These are phyloP conservation scores for Pseudovirgaria hyperparasitica DNA, from an alignment of 2,329 filamentous ascomycete genomes.

Conservation along the genomic window DNA sequence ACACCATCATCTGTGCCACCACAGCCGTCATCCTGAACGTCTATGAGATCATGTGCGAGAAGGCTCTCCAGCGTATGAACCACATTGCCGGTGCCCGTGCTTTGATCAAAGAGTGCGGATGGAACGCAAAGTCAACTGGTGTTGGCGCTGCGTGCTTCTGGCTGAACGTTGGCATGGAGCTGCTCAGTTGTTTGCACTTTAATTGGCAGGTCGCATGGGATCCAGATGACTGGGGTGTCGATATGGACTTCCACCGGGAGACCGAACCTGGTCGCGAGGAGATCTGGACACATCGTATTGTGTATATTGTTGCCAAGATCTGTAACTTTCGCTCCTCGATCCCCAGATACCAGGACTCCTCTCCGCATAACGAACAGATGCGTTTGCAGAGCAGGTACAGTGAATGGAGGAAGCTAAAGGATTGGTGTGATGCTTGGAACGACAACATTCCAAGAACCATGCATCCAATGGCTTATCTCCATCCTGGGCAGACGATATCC, in stretches of 20 bases:
- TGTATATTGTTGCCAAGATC: slow-evolving; percentile 80
- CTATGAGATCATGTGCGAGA: slow-evolving; percentile 85
- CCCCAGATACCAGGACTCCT: slow-evolving; percentile 46
- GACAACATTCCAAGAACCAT: slow-evolving; percentile 68
- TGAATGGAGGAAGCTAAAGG: slow-evolving; percentile 71
- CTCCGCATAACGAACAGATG: slow-evolving; percentile 50
- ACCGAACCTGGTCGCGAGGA: slow-evolving; percentile 57
- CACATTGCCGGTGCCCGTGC: slow-evolving; percentile 78
- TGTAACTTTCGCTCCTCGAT: slow-evolving; percentile 69
- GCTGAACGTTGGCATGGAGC: slow-evolving; percentile 82
- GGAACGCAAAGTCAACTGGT: slow-evolving; percentile 68
- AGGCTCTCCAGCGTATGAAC: slow-evolving; percentile 68
- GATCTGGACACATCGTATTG: slow-evolving; percentile 74
- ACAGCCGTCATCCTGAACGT: slow-evolving; percentile 82
- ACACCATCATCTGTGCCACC: slow-evolving; percentile 73
- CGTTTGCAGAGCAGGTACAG: slow-evolving; percentile 51
- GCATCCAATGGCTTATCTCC: slow-evolving; percentile 70
- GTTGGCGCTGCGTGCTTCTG: slow-evolving; percentile 86
- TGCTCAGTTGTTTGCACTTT: slow-evolving; percentile 77
- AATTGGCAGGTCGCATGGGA: slow-evolving; percentile 84
- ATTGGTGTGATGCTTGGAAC: slow-evolving; percentile 76
- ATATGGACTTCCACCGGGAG: slow-evolving; percentile 55
- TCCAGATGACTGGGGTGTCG: slow-evolving; percentile 78
- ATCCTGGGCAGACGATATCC: slow-evolving; percentile 51
- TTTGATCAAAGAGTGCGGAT: slow-evolving; percentile 78